These are phyloP conservation scores for Sphaceloma murrayae DNA, from an alignment of 2,329 filamentous ascomycete species.

Conservation along the genomic window DNA sequence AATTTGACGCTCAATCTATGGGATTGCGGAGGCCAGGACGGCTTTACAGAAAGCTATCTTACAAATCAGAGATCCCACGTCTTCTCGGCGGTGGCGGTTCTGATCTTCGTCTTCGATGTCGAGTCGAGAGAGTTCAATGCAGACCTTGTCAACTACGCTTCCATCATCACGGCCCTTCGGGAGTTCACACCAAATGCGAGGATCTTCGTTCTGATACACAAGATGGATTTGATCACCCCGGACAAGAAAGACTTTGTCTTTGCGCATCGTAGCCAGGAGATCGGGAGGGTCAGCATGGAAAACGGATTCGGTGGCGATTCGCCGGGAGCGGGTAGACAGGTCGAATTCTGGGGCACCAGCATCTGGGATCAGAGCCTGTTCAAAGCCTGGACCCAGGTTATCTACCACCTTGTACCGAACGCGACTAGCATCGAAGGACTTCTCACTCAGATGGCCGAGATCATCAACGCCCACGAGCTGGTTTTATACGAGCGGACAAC, in stretches of 20 bases:
- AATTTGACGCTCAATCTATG: slow-evolving; percentile 95
- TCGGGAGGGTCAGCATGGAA: slow-evolving; percentile 58
- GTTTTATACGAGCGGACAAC: slow-evolving; percentile 92
- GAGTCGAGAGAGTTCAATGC: slow-evolving; percentile 90
- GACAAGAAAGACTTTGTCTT: slow-evolving; percentile 72
- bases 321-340: slow-evolving; percentile 30
- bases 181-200: slow-evolving; percentile 75
- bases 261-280: slow-evolving; percentile 68
- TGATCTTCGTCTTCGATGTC: slow-evolving; percentile 99
- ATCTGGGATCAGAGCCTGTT: slow-evolving; percentile 99
- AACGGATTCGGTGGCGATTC: slow-evolving; percentile 47
- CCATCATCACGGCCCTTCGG: slow-evolving; percentile 77
- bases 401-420: slow-evolving; percentile 96
- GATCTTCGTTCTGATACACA: slow-evolving; percentile 94
- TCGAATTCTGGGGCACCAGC: slow-evolving; percentile 86
- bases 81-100: slow-evolving; percentile 89
- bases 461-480: slow-evolving; percentile 87
- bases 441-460: slow-evolving; percentile 67
- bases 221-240: slow-evolving; percentile 90
- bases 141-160: slow-evolving; percentile 84
- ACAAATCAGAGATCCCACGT: slow-evolving; percentile 92
- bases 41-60: slow-evolving; percentile 97
- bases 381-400: slow-evolving; percentile 96
- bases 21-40: slow-evolving; percentile 98
- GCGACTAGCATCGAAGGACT: slow-evolving; percentile 79